These are phyloP conservation scores for Fusarium sambucinum DNA, from an alignment of 2,329 filamentous ascomycete species.

Conservation along the genomic window DNA sequence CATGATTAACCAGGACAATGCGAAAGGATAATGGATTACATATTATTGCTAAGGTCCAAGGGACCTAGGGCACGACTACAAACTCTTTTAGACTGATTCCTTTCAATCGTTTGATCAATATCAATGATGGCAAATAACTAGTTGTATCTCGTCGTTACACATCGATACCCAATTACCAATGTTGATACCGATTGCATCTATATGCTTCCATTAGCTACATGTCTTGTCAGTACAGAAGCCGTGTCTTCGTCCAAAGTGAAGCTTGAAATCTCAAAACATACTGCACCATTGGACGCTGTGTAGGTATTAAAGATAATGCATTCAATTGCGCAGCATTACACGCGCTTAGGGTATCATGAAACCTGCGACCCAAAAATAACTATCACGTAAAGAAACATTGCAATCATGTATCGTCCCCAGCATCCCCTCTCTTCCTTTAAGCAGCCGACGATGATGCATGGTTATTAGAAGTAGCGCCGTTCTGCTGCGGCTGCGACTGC, in stretches of 20 bases:
- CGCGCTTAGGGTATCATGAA: constrained; percentile 19
- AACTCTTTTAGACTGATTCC: constrained; percentile 38
- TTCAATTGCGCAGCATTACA: constrained; percentile 8
- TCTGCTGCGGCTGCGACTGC: constrained; percentile 25
- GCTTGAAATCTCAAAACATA: not conserved
- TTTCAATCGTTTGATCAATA: constrained; percentile 28
- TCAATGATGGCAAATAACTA: constrained; percentile 41
- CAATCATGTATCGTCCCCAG: constrained; percentile 1
- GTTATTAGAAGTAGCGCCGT: constrained; percentile 21
- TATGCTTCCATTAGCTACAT: not conserved
- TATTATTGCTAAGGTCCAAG: constrained; percentile 12
- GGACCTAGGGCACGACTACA: constrained; percentile 17
- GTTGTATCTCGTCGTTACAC: not conserved
- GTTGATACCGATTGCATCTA: not conserved
- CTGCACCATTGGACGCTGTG: not conserved
- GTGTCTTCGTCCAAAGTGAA: not conserved
- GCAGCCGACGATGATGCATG: constrained; percentile 17
- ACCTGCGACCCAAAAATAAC: not conserved
- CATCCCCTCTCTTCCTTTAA: not conserved
- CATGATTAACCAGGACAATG: constrained; percentile 15
- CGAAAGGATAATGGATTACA: constrained; percentile 20
- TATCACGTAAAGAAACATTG: not conserved
- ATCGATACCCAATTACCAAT: not conserved
- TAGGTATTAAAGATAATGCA: not conserved
- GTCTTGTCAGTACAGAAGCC: not conserved